Base-by-base conservation (phyloP, 441 rosid genomes). In the Jatropha podagrica region DNA sequence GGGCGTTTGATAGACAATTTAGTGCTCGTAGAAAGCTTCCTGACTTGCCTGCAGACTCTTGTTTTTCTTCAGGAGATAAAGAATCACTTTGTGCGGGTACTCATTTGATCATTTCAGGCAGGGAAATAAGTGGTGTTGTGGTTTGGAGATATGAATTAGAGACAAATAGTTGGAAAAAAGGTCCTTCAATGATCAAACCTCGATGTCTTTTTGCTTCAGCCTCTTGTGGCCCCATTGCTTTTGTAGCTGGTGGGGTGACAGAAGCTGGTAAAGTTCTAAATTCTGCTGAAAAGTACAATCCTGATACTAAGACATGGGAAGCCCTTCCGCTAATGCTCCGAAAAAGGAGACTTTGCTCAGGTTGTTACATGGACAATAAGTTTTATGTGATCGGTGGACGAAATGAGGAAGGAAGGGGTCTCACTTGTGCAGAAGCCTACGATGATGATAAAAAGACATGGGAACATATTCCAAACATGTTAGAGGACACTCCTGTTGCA, bases 81-180 rank as follows among this genome's bases (percentile, higher is more conserved):
- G 97, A 95, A 74, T 88, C 99, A 0, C 83, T 95, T 20, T 93
- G 94, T 69, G 93, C 94, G 0, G 96, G 93, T 12, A 92, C 93
- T 5, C 97, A 95, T 74, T 77, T 95, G 79, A 86, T 95, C 59
- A 92, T 95, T 56, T 88, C 90, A 7, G 99, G 99, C 12, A 86
- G 76, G 71, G 97, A 92, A 75, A 65, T 77, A 32, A 76, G 78
- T 5, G 89, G 96, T n/a, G 83, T 83, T 40, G 97, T 86, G 2
- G 68, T 86, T 18, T 95, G 96, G 96, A 84, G 99, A 61, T 95
- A 87, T 61, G 97, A 92, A 81, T 32, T 90, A 26, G 93, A 88
- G 69, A 84, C 89, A 1, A 88, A 85, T 65, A 84, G 75, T 76
- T 95, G 99, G 99, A 85, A 69, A 49, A 92, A 88, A 69, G 97